Base-by-base conservation (phyloP, 768 basidiomycete species). In the Phylloporus sp. region DNA sequence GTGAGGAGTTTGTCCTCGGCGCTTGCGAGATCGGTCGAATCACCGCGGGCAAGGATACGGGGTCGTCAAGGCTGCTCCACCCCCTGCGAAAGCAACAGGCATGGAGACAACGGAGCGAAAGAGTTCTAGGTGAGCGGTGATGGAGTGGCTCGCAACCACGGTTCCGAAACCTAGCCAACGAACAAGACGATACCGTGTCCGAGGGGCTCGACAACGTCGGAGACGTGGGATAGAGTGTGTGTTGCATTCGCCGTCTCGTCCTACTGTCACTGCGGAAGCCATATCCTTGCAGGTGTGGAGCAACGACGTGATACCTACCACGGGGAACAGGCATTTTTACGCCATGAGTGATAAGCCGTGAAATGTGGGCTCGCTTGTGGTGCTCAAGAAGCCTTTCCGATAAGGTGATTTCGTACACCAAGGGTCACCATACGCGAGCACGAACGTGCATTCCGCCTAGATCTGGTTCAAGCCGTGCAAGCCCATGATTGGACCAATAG, bases 321-420 rank as follows among this genome's bases (percentile, higher is more conserved):
- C 32, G 56, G 3, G 79, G 79, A 1, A 63, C 54, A 26, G 84
- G 69, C 28, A 83, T 48, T 49, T n/a, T 80, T 79, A 13, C 82
- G 71, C 80, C 80, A 84, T 8, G 80, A 83, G 57, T 9, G 82
- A 81, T 58, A 84, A 84, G 33, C 82, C 82, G 50, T 84, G 81
- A 2, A 84, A 57, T 29, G 53, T 37, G 34, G 49, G 46, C 22
- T 49, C 44, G 32, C 54, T 49, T 43, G 44, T 13, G 40, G 42
- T 28, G 27, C 53, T 50, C 18, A 72, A 70, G 27, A 55, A 48
- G 8, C 75, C 77, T 52, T 81, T n/a, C n/a, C 79, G 22, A 82
- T 68, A 28, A 78, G 61, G 49, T 81, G 76, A 36, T 76, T 55
- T 39, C 34, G 56, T 46, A 65, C 44, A 31, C 46, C 67, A 27